phyloP scores from a whole-genome alignment of 768 basidiomycete genomes.

The Hygrophoropsis aurantiaca region DNA sequence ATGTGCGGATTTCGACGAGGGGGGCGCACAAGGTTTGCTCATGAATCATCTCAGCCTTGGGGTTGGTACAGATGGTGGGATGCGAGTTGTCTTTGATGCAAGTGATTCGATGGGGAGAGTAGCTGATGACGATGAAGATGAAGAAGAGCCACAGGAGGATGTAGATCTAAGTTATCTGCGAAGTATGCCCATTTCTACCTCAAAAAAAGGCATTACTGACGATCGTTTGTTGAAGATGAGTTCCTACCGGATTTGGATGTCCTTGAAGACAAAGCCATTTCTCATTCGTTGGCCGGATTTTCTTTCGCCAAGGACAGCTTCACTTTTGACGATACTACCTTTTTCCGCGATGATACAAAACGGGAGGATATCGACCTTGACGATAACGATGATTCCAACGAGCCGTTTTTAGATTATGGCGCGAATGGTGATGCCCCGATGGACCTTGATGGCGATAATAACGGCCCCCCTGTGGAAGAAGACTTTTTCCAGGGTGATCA shows the following conservation, averaged over 20 bases:
- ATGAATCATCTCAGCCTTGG: slow-evolving; percentile 93
- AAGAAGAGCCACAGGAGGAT: slow-evolving; percentile 67
- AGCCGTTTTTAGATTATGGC: slow-evolving; percentile 20
- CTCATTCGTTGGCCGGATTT: slow-evolving; percentile 78
- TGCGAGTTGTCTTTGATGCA: slow-evolving; percentile 95
- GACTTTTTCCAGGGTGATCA: slow-evolving; percentile 72
- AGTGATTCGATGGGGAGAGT: slow-evolving; percentile 84
- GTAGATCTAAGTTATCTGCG: slow-evolving; percentile 66
- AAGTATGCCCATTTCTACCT: slow-evolving; percentile 34
- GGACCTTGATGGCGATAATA: slow-evolving; percentile 38
- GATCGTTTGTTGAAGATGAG: slow-evolving; percentile 40
- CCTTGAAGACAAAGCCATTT: slow-evolving; percentile 71
- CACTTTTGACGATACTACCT: slow-evolving; percentile 60
- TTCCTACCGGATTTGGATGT: slow-evolving; percentile 72
- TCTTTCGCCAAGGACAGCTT: slow-evolving; percentile 73
- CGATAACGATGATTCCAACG: slow-evolving; percentile 33
- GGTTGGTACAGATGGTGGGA: slow-evolving; percentile 72
- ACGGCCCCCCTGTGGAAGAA: slow-evolving; percentile 46
- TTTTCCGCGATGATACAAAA: slow-evolving; percentile 56
- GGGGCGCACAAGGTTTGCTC: slow-evolving; percentile 90
- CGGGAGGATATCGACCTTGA: slow-evolving; percentile 33
- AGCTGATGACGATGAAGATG: slow-evolving; percentile 64
- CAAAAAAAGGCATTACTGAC: slow-evolving; percentile 7
- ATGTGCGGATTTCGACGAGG: slow-evolving; percentile 97
- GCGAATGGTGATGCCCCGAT: slow-evolving; percentile 27